A percentile compares a stretch with the other conserved stretches of the same genome.
phyloP scores from a whole-genome alignment of 1,284 basidiomycete species.

The Ceratobasidium sp. region DNA sequence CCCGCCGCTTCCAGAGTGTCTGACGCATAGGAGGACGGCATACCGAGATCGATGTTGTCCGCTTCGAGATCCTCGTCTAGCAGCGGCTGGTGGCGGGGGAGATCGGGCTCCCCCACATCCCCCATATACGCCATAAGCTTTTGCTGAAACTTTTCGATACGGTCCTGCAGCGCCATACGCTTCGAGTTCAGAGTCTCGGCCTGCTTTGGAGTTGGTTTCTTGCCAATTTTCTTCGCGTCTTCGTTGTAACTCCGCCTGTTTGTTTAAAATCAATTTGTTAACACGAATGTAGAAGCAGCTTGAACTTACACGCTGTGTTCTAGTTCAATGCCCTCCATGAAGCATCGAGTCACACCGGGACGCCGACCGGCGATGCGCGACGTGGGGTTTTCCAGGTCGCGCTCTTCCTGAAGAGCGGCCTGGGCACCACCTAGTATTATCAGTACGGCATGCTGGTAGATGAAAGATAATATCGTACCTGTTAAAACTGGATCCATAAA shows the following conservation, averaged over 20 bases:
- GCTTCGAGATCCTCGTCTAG: conserved; percentile 1
- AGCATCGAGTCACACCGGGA: background rate
- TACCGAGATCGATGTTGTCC: background rate
- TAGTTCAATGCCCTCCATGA: conserved; percentile 4
- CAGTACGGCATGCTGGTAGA: too few relatives aligned
- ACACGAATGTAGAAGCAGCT: too few relatives aligned
- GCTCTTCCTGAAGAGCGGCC: background rate
- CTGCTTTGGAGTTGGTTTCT: background rate
- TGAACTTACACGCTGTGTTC: conserved; percentile 4
- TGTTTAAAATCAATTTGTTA: background rate
- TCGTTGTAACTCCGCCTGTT: background rate
- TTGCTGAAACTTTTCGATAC: too few relatives aligned
- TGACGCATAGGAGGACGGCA: conserved; percentile 1
- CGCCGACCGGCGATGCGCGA: background rate
- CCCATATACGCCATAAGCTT: too few relatives aligned
- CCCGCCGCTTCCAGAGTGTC: background rate
- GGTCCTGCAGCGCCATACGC: background rate
- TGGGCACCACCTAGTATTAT: too few relatives aligned
- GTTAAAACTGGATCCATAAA: too few relatives aligned
- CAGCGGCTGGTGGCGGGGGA: background rate
- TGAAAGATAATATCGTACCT: too few relatives aligned
- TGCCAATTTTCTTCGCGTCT: background rate
- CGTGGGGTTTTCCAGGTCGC: background rate
- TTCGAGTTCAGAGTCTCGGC: background rate
- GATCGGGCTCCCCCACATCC: too few relatives aligned